A percentile compares a stretch with the other conserved stretches of the same genome.
phyloP scores from a whole-genome alignment of 1,284 basidiomycete genomes.

The Cryptococcus jaspeensis region DNA sequence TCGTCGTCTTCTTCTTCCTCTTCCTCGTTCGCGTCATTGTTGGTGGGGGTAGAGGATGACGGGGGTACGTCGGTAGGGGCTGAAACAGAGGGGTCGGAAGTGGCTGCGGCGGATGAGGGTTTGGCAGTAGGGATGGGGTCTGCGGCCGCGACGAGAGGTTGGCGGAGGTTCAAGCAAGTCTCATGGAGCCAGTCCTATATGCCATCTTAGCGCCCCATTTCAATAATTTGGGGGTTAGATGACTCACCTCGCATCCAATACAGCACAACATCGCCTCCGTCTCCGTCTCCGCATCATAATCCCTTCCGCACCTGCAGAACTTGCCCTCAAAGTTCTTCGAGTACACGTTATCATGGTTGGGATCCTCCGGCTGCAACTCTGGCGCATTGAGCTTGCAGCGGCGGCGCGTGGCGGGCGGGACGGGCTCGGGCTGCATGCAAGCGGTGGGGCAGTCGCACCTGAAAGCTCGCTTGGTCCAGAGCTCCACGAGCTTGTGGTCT shows the following conservation, averaged over 20 bases:
- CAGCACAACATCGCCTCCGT: constrained; percentile 49
- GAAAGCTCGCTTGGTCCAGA: constrained; percentile 47
- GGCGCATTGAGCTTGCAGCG: constrained; percentile 38
- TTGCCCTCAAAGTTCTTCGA: constrained; percentile 41
- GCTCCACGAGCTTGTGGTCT: constrained; percentile 50
- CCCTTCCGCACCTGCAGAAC: constrained; percentile 50
- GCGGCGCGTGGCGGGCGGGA: constrained; percentile 8
- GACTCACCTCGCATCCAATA: constrained; percentile 47
- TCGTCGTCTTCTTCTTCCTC: constrained; percentile 44
- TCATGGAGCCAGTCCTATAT: constrained; percentile 48
- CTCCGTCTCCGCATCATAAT: constrained; percentile 50
- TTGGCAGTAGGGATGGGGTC: neutral
- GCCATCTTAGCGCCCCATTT: constrained; percentile 1
- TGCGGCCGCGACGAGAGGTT: neutral
- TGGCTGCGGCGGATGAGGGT: neutral
- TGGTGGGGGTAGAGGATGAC: neutral
- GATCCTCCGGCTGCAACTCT: constrained; percentile 29
- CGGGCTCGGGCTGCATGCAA: constrained; percentile 24
- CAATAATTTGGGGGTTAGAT: neutral
- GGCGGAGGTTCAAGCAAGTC: constrained; percentile 43
- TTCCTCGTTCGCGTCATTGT: constrained; percentile 14
- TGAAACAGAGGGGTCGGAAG: neutral
- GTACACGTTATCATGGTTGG: constrained; percentile 43
- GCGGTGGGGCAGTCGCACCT: constrained; percentile 50
- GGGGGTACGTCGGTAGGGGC: neutral